These are phyloP conservation scores for Colletotrichum spinosum DNA, from an alignment of 2,329 filamentous ascomycete species.

Conservation along the genomic window DNA sequence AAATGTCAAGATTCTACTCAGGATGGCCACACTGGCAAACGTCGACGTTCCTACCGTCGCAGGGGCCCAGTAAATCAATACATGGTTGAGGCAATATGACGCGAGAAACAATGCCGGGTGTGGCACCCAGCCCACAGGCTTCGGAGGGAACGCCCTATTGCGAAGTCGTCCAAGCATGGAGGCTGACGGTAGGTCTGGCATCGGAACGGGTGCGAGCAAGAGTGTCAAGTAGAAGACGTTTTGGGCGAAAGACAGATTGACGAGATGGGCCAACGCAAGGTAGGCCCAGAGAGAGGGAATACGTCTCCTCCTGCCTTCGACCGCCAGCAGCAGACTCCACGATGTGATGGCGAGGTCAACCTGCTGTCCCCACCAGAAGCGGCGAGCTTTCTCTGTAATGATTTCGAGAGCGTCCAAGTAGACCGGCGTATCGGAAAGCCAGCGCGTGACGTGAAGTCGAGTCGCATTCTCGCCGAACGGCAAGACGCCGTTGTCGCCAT, in stretches of 20 bases:
- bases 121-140: slow-evolving; percentile 58
- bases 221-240: slow-evolving; percentile 73
- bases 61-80: slow-evolving; percentile 51
- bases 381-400: slow-evolving; percentile 63
- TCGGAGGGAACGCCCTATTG: slow-evolving; percentile 49
- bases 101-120: slow-evolving; percentile 49
- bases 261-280: slow-evolving; percentile 67
- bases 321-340: slow-evolving; percentile 67
- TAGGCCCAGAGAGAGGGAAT: slow-evolving; percentile 68
- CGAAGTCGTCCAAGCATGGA: slow-evolving; percentile 46
- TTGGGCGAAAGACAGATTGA: slow-evolving; percentile 71
- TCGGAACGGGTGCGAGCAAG: slow-evolving; percentile 64
- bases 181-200: slow-evolving; percentile 45
- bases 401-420: slow-evolving; percentile 65
- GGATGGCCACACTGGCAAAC: slow-evolving; percentile 49
- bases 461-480: slow-evolving; percentile 43
- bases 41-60: slow-evolving; percentile 53
- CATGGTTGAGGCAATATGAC: slow-evolving; percentile 50
- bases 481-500: slow-evolving; percentile 50
- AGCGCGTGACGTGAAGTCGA: slow-evolving; percentile 56
- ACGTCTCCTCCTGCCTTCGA: slow-evolving; percentile 68
- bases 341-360: slow-evolving; percentile 65
- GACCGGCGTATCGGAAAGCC: slow-evolving; percentile 65
- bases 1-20: slow-evolving; percentile 54
- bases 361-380: slow-evolving; percentile 74